phyloP scores from a whole-genome alignment of 768 basidiomycete species.

The Pleurotus giganteus region DNA sequence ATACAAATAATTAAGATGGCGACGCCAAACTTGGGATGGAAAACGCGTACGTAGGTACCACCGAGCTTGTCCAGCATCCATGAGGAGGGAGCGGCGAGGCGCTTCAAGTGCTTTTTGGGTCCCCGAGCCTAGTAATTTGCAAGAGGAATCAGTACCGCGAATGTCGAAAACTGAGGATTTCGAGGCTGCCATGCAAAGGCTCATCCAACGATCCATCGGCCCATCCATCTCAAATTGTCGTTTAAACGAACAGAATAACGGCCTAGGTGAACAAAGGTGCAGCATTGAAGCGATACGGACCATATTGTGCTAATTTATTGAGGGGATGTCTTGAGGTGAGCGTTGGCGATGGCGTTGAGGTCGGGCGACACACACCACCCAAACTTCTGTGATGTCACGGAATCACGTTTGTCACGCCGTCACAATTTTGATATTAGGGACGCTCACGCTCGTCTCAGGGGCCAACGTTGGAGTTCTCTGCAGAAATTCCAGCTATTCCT shows the following conservation, averaged over 20 bases:
- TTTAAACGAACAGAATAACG: constrained; percentile 23
- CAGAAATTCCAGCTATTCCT: too few relatives aligned
- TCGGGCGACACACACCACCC: constrained; percentile 1
- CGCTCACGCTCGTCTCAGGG: too few relatives aligned
- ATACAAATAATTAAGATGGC: constrained; percentile 6
- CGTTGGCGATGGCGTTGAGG: constrained; percentile 9
- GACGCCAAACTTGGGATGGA: constrained; percentile 1
- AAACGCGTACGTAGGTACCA: constrained; percentile 79
- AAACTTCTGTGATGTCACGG: constrained; percentile 4
- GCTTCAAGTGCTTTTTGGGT: constrained; percentile 99
- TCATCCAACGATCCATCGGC: constrained; percentile 33
- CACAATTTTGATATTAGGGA: too few relatives aligned
- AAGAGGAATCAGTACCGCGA: constrained; percentile 22
- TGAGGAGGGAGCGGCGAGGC: constrained; percentile 93
- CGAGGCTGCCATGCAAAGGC: constrained; percentile 22
- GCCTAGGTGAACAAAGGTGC: constrained; percentile 1
- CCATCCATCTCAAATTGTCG: constrained; percentile 29
- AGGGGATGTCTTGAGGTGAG: constrained; percentile 18
- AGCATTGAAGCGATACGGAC: constrained; percentile 12
- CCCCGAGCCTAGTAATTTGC: constrained; percentile 73
- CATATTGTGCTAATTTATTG: constrained; percentile 19
- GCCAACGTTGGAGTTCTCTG: too few relatives aligned
- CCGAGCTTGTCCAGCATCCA: constrained; percentile 99
- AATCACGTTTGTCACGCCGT: neutral
- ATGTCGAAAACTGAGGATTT: constrained; percentile 1